Evolutionary conservation across 805 yeast species (phyloP).

Genomic region (Hermanozyma aechmeae): DNA sequence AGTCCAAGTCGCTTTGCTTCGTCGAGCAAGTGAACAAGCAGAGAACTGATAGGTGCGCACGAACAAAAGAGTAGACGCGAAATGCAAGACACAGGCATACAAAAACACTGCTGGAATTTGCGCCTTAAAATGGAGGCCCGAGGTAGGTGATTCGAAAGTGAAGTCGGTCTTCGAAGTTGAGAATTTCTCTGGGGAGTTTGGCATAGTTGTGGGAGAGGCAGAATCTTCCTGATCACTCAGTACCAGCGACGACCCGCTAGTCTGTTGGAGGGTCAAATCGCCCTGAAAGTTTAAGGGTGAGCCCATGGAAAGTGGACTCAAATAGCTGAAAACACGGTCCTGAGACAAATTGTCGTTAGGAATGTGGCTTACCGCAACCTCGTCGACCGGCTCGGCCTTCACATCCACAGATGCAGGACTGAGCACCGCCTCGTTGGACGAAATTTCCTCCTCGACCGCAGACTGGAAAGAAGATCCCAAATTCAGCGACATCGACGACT

Average conservation of each 20-base stretch:
- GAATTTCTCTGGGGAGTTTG: too few species aligned
- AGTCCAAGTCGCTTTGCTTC: background rate
- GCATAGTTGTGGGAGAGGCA: too few species aligned
- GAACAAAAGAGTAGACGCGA: background rate
- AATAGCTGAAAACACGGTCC: too few species aligned
- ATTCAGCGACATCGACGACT: constrained; percentile 1
- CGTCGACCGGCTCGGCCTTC: constrained; percentile 5
- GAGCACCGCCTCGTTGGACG: background rate
- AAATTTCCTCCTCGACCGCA: constrained; percentile 1
- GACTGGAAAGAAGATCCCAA: background rate
- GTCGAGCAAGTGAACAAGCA: background rate
- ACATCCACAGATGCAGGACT: constrained; percentile 3
- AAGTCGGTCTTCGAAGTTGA: background rate
- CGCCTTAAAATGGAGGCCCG: background rate
- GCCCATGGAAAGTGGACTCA: too few species aligned
- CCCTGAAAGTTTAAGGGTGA: too few species aligned
- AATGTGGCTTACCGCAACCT: too few species aligned
- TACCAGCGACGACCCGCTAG: too few species aligned
- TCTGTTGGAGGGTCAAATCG: too few species aligned
- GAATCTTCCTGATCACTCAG: too few species aligned
- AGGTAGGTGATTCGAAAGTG: background rate
- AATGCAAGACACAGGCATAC: background rate
- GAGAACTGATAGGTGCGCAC: background rate
- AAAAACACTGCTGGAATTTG: background rate
- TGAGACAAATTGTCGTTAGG: too few species aligned